Evolutionary conservation across 2,329 filamentous ascomycete genomes (phyloP), one percentile per base, ranked within the genome.

Genomic region (Beauveria caledonica): DNA sequence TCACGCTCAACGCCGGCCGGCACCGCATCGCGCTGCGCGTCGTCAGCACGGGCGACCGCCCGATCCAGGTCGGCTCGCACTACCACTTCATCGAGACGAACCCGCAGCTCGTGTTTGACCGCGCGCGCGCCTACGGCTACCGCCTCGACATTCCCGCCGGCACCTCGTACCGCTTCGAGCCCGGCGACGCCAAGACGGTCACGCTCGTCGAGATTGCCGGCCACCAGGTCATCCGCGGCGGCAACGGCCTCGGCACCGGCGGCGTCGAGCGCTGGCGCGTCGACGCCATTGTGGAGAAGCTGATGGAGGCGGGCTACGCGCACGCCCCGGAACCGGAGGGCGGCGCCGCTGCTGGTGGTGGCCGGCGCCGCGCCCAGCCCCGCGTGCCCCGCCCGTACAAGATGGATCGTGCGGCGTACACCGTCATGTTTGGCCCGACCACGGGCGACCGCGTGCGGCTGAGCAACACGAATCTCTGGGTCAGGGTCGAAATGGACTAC

Each of bases 41-140:
- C 45, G 92, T 87, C 64, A 96, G 90, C 73, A 89, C 83, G 67
- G 93, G 93, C 7, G 93, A 97, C 73, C 80, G 93, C 36, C 93
- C 93, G 1, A 88, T 97, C 63, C 92, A 60, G 50, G 58, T 60
- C 29, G 93, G 93, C 36, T 96, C 91, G 36, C 93, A 97, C 75
- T 97, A 96, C 73, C 93, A 97, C 75, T 96, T 97, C 72, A 85
- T 96, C 69, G 93, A 97, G 77, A 88, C 86, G n/a, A 97, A 97
- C 73, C 90, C 92, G 0, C 85, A 90, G 72, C 81, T 97, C 55
- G 84, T 89, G 63, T 97, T 97, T 72, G 93, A 97, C 74, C 89
- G 93, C 27, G 77, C 84, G 54, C 85, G 84, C 65, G 85, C 92
- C 1, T 94, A 94, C 69, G 93, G 93, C 6, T 96, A 85, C 74